These are phyloP conservation scores for Salix purpurea DNA, from an alignment of 345 rosid species.

Conservation along the genomic window DNA sequence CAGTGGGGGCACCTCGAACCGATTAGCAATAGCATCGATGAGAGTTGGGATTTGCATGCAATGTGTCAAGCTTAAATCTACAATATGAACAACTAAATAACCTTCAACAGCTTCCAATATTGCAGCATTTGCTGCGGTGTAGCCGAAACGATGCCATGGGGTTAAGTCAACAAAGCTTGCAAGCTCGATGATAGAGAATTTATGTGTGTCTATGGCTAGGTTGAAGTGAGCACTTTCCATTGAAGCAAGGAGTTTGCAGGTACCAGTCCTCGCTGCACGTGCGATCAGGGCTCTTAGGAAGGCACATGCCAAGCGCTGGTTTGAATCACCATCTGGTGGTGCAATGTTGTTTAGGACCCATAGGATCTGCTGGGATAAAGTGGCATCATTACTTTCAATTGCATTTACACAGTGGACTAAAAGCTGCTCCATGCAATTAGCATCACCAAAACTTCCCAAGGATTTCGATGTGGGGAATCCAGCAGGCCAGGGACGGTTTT, in stretches of 20 bases:
- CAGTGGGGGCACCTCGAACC: conserved; percentile 53
- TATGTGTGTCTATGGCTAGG: conserved; percentile 45
- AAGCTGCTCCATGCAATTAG: conserved; percentile 84
- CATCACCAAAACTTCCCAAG: conserved; percentile 53
- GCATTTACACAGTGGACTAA: conserved; percentile 87
- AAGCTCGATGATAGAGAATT: conserved; percentile 72
- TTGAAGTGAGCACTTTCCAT: conserved; percentile 37
- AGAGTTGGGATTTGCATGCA: conserved; percentile 98
- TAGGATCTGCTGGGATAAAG: conserved; percentile 81
- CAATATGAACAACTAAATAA: conserved; percentile 62
- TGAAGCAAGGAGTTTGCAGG: conserved; percentile 56
- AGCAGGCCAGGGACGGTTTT: conserved; percentile 66
- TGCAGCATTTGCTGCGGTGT: conserved; percentile 79
- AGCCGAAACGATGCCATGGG: conserved; percentile 97
- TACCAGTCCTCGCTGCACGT: conserved; percentile 64
- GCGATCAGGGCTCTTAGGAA: conserved; percentile 73
- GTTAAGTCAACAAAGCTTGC: conserved; percentile 83
- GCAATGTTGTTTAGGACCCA: conserved; percentile 91
- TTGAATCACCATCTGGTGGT: conserved; percentile 78
- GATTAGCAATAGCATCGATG: conserved; percentile 60
- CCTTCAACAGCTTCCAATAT: conserved; percentile 76
- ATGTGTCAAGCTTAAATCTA: conserved; percentile 75
- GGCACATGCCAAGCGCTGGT: conserved; percentile 65
- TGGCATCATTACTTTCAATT: conserved; percentile 71
- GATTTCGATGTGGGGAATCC: conserved; percentile 56